These are phyloP conservation scores for Penicillium sp. DNA, from an alignment of 2,329 filamentous ascomycete species.

Conservation along the genomic window DNA sequence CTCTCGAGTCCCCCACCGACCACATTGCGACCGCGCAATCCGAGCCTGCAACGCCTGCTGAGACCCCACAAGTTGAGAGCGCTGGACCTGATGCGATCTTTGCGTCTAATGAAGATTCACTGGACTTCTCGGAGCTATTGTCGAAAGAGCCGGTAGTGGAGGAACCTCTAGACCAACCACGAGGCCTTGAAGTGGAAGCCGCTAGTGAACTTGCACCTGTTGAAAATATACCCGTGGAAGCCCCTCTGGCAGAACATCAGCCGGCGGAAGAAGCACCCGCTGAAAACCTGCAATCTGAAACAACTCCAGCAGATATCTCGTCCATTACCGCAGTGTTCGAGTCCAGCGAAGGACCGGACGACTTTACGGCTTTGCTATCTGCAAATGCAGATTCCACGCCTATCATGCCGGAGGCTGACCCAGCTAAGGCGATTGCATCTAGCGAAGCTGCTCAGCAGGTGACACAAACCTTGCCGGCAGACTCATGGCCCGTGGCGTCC, in stretches of 20 bases:
- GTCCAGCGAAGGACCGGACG: background rate
- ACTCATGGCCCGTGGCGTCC: background rate
- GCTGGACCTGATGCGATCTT: background rate
- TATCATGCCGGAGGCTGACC: background rate
- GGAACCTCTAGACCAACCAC: background rate
- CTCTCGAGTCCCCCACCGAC: background rate
- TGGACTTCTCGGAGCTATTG: constrained; percentile 1
- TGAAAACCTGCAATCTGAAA: background rate
- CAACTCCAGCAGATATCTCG: background rate
- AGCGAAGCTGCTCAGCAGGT: background rate
- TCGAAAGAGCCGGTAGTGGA: background rate
- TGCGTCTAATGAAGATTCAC: background rate
- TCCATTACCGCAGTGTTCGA: background rate
- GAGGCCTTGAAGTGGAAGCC: background rate
- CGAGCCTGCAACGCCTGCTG: background rate
- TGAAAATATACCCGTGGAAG: background rate
- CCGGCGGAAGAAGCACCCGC: background rate
- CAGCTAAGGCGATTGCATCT: background rate
- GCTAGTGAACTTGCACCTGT: background rate
- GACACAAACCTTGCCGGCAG: background rate
- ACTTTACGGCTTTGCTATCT: constrained; percentile 3
- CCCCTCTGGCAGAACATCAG: background rate
- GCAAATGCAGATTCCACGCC: background rate
- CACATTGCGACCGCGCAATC: background rate
- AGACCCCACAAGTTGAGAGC: background rate